These are phyloP conservation scores for Talaromyces stipitatus DNA, from an alignment of 495 filamentous ascomycete species.

Conservation along the genomic window DNA sequence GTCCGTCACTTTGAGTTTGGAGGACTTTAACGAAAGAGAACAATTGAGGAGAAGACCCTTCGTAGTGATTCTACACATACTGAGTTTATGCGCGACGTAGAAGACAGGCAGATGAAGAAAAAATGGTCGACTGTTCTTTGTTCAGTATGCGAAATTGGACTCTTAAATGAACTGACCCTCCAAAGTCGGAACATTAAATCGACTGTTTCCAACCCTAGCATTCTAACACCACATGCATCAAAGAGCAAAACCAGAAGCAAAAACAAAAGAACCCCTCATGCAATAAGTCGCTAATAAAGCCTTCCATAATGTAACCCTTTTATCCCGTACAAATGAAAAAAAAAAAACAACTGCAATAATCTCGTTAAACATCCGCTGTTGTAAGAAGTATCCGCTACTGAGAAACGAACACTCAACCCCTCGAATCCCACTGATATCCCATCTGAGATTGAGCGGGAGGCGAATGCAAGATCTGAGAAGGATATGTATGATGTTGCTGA, in stretches of 20 bases:
- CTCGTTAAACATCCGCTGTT: neutral
- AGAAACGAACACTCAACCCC: neutral
- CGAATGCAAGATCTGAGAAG: neutral
- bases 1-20: neutral
- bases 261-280: neutral
- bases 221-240: neutral
- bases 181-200: neutral
- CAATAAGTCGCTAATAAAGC: neutral
- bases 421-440: conserved; percentile 3
- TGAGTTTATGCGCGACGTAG: neutral
- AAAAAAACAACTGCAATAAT: neutral
- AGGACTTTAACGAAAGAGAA: no score
- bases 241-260: neutral
- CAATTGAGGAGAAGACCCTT: no score
- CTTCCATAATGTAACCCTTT: neutral
- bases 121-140: neutral
- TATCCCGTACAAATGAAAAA: neutral
- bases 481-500: neutral
- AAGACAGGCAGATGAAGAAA: neutral
- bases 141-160: no score
- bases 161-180: neutral
- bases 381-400: no score
- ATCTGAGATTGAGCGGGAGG: conserved; percentile 1
- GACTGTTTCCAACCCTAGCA: neutral
- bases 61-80: no score